Evolutionary conservation across 2,329 filamentous ascomycete genomes (phyloP), one percentile per base, ranked within the genome.

Genomic region (Chlorencoelia australis): DNA sequence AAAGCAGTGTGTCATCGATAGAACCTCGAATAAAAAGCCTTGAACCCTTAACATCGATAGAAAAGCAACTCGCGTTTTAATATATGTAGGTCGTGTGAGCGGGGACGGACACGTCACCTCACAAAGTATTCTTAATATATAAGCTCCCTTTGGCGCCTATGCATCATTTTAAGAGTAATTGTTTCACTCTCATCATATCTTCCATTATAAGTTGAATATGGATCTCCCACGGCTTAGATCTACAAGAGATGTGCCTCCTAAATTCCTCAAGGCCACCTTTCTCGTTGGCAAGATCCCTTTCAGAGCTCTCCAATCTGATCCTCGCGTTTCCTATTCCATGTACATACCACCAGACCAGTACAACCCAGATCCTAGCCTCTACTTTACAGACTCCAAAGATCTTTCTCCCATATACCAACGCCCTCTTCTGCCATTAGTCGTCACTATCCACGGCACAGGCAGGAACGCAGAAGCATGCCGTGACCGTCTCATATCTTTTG

Each of bases 401-500:
- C 22, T 25, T 10, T 14, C 27, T 29, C 37, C 31, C 4, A 19
- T 30, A 7, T 40, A 40, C 17, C 21, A 22, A 8, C 20, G 33
- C 20, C 39, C 42, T 4, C 24, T 15, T 9, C 42, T 56, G 32
- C 54, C 52, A 5, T 40, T 59, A 6, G 30, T 59, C 7, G 48
- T 59, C 20, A 39, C 34, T 28, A 35, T 59, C 6, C 56, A 59
- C 42, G 55, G 56, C n/a, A 57, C 51, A 1, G 32, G 50, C 10
- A 48, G 55, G 7, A 36, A 45, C 32, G 42, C 44, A 13, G 39
- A 48, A 20, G 21, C 25, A 21, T 42, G 39, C 18, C 37, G 37
- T 8, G 15, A 33, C 13, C 18, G 27, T 11, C 25, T 40, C 1
- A 35, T 30, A 10, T 7, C 7, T 5, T 52, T 57, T 17, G 52